These are phyloP conservation scores for Prillingera fragicola DNA, from an alignment of 1,284 basidiomycete species.

Conservation along the genomic window DNA sequence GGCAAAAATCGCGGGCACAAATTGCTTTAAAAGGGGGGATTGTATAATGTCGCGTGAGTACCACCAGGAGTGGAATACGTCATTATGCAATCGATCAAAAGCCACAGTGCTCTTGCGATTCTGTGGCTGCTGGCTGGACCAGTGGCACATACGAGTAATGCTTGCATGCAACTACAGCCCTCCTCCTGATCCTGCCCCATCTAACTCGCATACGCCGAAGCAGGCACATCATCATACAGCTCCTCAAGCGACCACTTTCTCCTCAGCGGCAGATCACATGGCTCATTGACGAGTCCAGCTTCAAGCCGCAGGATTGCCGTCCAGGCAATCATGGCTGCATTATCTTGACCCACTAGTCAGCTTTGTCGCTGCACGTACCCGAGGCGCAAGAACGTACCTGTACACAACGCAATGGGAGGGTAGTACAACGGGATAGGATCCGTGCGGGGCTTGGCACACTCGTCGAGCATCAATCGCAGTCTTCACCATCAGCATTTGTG, in stretches of 20 bases:
- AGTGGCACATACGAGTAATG: no score
- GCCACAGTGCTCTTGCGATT: no score
- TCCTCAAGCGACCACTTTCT: slow-evolving; percentile 49
- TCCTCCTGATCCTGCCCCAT: no score
- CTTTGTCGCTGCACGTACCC: not conserved
- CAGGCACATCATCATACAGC: slow-evolving; percentile 54
- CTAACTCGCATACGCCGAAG: no score
- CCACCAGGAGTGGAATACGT: no score
- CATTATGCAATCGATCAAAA: no score
- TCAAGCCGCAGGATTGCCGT: slow-evolving; percentile 75
- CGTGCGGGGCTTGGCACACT: not conserved
- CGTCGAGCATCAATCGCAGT: slow-evolving; percentile 21
- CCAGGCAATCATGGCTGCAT: slow-evolving; percentile 93
- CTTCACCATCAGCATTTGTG: slow-evolving; percentile 4
- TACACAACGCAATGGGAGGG: slow-evolving; percentile 72
- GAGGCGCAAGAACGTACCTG: slow-evolving; percentile 54
- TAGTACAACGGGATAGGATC: slow-evolving; percentile 49
- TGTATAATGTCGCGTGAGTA: no score
- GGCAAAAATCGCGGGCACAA: no score
- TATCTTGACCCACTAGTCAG: slow-evolving; percentile 55
- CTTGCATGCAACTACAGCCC: no score
- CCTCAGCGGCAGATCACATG: slow-evolving; percentile 39
- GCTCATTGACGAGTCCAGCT: slow-evolving; percentile 55
- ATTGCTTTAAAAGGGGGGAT: no score
- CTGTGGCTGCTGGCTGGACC: no score